phyloP scores from a whole-genome alignment of 345 rosid genomes.

The Atalantia buxifolia region DNA sequence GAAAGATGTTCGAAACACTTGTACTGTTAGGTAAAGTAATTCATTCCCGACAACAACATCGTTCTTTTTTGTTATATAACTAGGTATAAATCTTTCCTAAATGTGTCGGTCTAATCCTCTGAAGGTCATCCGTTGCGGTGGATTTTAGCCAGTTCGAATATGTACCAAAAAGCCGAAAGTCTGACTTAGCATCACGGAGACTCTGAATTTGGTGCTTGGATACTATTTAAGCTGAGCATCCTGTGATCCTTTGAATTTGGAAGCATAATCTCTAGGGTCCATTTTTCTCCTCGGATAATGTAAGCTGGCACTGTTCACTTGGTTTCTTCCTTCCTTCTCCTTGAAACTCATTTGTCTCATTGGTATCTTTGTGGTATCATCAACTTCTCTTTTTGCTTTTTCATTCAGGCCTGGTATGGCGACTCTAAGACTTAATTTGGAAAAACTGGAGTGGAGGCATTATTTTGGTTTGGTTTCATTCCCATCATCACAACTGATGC shows the following conservation, averaged over 20 bases:
- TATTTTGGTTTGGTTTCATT: constrained; percentile 6
- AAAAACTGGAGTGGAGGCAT: neutral
- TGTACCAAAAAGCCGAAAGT: constrained; percentile 34
- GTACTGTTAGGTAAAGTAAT: constrained; percentile 42
- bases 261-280: constrained; percentile 1
- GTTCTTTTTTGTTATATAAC: neutral
- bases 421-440: neutral
- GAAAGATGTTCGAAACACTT: constrained; percentile 54
- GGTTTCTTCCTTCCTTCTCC: neutral
- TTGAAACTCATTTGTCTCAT: neutral
- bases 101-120: constrained; percentile 4
- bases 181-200: constrained; percentile 23
- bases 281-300: neutral
- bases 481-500: neutral
- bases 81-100: constrained; percentile 1
- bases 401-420: neutral
- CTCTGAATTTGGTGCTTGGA: constrained; percentile 31
- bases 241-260: constrained; percentile 2
- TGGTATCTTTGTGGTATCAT: neutral
- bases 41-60: neutral
- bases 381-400: neutral
- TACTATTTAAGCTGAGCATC: constrained; percentile 8
- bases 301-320: neutral
- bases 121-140: constrained; percentile 43
- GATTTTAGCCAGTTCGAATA: constrained; percentile 70